phyloP scores from a whole-genome alignment of 2,329 filamentous ascomycete species.

The Microdochium nivale region DNA sequence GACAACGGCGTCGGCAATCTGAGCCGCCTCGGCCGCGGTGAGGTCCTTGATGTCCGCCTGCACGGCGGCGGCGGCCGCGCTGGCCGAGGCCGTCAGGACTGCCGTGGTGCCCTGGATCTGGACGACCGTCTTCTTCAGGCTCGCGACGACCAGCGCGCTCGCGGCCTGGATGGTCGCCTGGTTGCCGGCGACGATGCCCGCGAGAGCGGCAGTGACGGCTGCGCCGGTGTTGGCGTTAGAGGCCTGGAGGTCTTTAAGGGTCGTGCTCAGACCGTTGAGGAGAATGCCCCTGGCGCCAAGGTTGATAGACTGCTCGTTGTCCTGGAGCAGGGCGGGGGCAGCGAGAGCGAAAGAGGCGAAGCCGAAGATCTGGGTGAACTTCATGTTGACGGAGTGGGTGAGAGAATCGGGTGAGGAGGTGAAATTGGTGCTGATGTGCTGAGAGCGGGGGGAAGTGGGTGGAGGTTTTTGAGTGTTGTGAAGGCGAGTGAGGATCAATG shows the following conservation, averaged over 20 bases:
- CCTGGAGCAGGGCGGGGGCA: not conserved
- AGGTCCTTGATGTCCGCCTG: no score
- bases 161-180: no score
- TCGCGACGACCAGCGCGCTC: no score
- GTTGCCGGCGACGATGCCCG: not conserved
- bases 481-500: not conserved
- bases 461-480: not conserved
- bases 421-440: not conserved
- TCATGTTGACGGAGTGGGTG: not conserved
- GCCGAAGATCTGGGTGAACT: not conserved
- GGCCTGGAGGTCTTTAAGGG: not conserved
- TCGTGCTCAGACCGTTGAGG: not conserved
- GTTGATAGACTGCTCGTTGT: not conserved
- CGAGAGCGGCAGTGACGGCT: not conserved
- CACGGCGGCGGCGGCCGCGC: no score
- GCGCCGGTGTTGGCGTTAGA: not conserved
- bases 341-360: not conserved
- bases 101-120: no score
- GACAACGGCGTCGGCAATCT: no score
- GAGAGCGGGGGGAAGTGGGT: not conserved
- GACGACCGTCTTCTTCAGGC: no score
- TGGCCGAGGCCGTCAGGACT: no score
- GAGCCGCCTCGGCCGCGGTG: no score
- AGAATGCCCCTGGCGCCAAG: not conserved
- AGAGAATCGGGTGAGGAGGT: not conserved